Evolutionary conservation across 2,329 filamentous ascomycete species (phyloP).

Genomic region (Phialemoniopsis sp.): DNA sequence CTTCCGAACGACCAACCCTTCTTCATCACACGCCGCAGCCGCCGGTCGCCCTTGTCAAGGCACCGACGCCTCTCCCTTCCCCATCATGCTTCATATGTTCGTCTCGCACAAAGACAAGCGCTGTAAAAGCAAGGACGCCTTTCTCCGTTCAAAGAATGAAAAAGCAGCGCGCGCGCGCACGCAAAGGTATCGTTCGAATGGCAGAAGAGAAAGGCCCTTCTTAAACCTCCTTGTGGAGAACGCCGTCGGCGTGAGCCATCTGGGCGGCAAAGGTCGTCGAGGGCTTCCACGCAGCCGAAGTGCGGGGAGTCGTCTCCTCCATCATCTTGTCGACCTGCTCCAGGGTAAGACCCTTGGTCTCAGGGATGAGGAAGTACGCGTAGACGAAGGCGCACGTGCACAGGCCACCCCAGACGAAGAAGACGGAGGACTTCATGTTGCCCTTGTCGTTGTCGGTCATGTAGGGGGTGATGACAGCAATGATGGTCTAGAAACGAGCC

Average conservation of each 20-base stretch:
- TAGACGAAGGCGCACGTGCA: slow-evolving; percentile 59
- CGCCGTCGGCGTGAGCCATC: slow-evolving; percentile 4
- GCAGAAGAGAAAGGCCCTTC: too few species aligned
- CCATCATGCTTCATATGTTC: too few species aligned
- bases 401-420: slow-evolving; percentile 72
- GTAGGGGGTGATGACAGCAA: slow-evolving; percentile 70
- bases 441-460: slow-evolving; percentile 57
- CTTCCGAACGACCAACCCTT: too few species aligned
- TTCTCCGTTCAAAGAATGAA: too few species aligned
- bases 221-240: too few species aligned
- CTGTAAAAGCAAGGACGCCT: too few species aligned
- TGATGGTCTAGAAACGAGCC: slow-evolving; percentile 24
- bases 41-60: too few species aligned
- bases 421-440: slow-evolving; percentile 65
- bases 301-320: slow-evolving; percentile 77
- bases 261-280: slow-evolving; percentile 60
- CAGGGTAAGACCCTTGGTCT: slow-evolving; percentile 72
- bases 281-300: slow-evolving; percentile 72
- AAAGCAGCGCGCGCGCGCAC: too few species aligned
- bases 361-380: slow-evolving; percentile 69
- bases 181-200: too few species aligned
- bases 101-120: too few species aligned
- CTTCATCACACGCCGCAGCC: too few species aligned
- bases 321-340: slow-evolving; percentile 86
- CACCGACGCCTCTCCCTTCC: too few species aligned